Evolutionary conservation across 495 filamentous ascomycete genomes (phyloP).

Genomic region (Pseudevernia furfuracea): DNA sequence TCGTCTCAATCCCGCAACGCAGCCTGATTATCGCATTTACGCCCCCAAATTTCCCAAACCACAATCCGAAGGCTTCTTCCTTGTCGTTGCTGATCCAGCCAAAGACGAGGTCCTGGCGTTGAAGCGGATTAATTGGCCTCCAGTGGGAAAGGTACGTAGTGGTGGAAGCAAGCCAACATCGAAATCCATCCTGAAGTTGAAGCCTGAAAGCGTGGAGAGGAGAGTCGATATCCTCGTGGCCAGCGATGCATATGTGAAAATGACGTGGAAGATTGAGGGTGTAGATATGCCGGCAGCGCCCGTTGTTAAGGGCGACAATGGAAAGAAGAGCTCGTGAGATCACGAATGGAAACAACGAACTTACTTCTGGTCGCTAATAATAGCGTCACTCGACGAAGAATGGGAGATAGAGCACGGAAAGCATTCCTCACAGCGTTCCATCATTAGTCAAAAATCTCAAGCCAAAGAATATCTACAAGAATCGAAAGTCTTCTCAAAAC

Average conservation of each 20-base stretch:
- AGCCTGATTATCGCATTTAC: conserved; percentile 62
- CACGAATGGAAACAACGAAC: not conserved
- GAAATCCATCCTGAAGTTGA: conserved; percentile 49
- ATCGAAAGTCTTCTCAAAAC: not conserved
- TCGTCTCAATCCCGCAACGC: conserved; percentile 56
- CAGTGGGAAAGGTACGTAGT: conserved; percentile 28
- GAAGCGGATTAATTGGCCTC: conserved; percentile 73
- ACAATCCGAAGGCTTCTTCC: conserved; percentile 91
- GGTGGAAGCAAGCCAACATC: conserved; percentile 33
- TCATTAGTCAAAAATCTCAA: not conserved
- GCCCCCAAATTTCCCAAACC: conserved; percentile 88
- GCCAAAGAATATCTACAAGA: conserved; percentile 6
- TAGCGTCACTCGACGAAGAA: not conserved
- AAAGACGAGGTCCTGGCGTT: conserved; percentile 73
- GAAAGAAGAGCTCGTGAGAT: conserved; percentile 14
- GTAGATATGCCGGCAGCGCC: conserved; percentile 45
- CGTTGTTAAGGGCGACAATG: conserved; percentile 19
- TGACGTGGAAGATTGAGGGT: conserved; percentile 57
- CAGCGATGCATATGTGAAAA: conserved; percentile 80
- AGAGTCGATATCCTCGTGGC: conserved; percentile 64
- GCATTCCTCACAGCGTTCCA: not conserved
- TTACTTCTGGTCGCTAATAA: not conserved
- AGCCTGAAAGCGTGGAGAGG: conserved; percentile 31
- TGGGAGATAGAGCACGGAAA: not conserved
- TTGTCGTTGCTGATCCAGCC: conserved; percentile 57